These are phyloP conservation scores for Salix viminalis DNA, from an alignment of 345 rosid genomes.

Conservation along the genomic window DNA sequence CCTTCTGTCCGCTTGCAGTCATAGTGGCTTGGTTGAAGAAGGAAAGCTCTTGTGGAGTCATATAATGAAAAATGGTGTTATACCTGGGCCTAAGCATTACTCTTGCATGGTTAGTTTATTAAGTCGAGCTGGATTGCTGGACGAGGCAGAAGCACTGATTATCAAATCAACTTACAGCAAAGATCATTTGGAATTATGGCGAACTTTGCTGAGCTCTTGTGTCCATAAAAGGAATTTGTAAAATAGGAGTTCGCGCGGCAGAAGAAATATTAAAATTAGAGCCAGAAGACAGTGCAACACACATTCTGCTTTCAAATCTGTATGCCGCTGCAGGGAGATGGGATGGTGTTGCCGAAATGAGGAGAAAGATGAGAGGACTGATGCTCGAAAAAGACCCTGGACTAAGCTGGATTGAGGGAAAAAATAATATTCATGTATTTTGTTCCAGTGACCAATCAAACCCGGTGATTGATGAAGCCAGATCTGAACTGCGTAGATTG, in stretches of 20 bases:
- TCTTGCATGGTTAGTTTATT: conserved; percentile 79
- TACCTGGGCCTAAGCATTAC: conserved; percentile 67
- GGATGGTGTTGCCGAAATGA: conserved; percentile 56
- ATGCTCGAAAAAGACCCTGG: conserved; percentile 61
- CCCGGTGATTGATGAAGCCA: conserved; percentile 31
- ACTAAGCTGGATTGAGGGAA: conserved; percentile 73
- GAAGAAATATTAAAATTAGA: conserved; percentile 50
- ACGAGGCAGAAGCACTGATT: conserved; percentile 56
- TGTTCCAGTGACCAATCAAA: conserved; percentile 60
- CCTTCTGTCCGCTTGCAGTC: conserved; percentile 71
- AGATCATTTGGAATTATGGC: conserved; percentile 58
- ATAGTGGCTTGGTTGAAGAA: conserved; percentile 50
- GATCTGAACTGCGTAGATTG: conserved; percentile 42
- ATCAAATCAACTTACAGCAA: conserved; percentile 32
- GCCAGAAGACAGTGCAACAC: conserved; percentile 57
- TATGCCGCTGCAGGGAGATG: conserved; percentile 65
- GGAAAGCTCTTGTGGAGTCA: conserved; percentile 65
- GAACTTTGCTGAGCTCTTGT: conserved; percentile 73
- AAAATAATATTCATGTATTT: conserved; percentile 45
- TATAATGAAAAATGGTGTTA: conserved; percentile 46
- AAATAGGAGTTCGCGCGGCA: conserved; percentile 56
- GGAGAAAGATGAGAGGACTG: conserved; percentile 59
- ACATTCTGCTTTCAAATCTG: conserved; percentile 63
- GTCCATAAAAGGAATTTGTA: conserved; percentile 48
- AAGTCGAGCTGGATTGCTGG: conserved; percentile 66